Percentiles rank a stretch among this genome's conserved stretches.
These are phyloP conservation scores for Diaporthe sp. DNA, from an alignment of 2,329 filamentous ascomycete genomes.

Conservation along the genomic window DNA sequence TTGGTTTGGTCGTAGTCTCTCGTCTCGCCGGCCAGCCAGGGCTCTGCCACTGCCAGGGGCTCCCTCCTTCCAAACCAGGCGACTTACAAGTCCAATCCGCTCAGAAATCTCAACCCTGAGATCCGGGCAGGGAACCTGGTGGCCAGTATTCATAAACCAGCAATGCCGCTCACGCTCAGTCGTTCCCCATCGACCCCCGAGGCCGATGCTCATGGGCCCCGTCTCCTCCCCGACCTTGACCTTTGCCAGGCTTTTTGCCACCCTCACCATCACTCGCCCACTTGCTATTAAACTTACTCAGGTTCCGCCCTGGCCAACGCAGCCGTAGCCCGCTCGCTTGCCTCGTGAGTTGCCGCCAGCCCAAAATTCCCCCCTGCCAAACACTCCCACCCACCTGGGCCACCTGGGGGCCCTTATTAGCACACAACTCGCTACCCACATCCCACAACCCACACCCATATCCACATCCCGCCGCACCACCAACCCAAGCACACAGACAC, in stretches of 20 bases:
- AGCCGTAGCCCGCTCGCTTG: not conserved
- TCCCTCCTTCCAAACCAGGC: not conserved
- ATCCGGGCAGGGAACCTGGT: not conserved
- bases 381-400: not conserved
- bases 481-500: not conserved
- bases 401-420: too few species aligned
- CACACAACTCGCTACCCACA: not conserved
- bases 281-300: not conserved
- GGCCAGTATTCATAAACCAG: not conserved
- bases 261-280: not conserved
- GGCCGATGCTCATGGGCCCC: not conserved
- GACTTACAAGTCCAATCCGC: not conserved
- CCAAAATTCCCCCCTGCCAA: not conserved
- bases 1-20: not conserved
- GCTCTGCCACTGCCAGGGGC: slow-evolving; percentile 15
- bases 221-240: not conserved
- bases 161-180: not conserved
- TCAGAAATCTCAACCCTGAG: not conserved
- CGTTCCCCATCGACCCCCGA: not conserved
- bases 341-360: not conserved
- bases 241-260: slow-evolving; percentile 8
- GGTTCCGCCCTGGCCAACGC: not conserved
- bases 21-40: not conserved
- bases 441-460: not conserved
- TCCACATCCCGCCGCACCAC: slow-evolving; percentile 4